A percentile compares a stretch with the other conserved stretches of the same genome.
Evolutionary conservation across 2,329 filamentous ascomycete species (phyloP).

Genomic region (Coleophoma eucalyptorum): DNA sequence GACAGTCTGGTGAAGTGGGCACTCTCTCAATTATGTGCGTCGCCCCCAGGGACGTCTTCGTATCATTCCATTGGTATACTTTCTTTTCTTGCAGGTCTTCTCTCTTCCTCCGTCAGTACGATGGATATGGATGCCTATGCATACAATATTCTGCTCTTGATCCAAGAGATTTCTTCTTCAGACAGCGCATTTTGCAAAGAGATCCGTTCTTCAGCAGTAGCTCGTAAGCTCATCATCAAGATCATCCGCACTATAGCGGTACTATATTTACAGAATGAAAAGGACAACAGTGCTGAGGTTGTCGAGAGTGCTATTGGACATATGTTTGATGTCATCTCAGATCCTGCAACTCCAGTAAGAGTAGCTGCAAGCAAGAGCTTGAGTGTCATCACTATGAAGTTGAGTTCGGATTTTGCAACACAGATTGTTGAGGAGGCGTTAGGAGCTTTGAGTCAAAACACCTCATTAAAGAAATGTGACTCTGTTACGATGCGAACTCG

Average conservation of each 20-base stretch:
- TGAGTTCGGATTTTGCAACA: constrained; percentile 75
- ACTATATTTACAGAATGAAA: constrained; percentile 38
- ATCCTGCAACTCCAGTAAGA: constrained; percentile 87
- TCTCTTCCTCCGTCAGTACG: constrained; percentile 65
- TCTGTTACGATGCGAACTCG: constrained; percentile 3
- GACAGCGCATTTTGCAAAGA: constrained; percentile 43
- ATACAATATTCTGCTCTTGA: constrained; percentile 59
- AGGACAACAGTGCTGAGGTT: constrained; percentile 39
- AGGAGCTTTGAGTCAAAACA: constrained; percentile 58
- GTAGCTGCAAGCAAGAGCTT: constrained; percentile 90
- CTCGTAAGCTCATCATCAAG: constrained; percentile 80
- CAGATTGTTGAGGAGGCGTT: constrained; percentile 87
- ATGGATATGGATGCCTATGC: constrained; percentile 70
- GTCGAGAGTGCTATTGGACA: constrained; percentile 81
- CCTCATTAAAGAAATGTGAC: constrained; percentile 42
- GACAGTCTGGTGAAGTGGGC: constrained; percentile 68
- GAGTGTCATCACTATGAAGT: constrained; percentile 77
- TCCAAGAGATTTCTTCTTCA: constrained; percentile 53
- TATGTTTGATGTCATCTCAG: constrained; percentile 72
- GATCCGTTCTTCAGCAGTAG: constrained; percentile 70
- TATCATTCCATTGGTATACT: constrained; percentile 78
- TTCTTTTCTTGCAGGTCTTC: constrained; percentile 73
- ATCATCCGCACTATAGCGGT: constrained; percentile 72
- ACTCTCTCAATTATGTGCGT: constrained; percentile 50
- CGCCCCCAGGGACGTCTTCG: constrained; percentile 41